phyloP scores from a whole-genome alignment of 2,329 filamentous ascomycete species.

The Monosporascus cannonballus region DNA sequence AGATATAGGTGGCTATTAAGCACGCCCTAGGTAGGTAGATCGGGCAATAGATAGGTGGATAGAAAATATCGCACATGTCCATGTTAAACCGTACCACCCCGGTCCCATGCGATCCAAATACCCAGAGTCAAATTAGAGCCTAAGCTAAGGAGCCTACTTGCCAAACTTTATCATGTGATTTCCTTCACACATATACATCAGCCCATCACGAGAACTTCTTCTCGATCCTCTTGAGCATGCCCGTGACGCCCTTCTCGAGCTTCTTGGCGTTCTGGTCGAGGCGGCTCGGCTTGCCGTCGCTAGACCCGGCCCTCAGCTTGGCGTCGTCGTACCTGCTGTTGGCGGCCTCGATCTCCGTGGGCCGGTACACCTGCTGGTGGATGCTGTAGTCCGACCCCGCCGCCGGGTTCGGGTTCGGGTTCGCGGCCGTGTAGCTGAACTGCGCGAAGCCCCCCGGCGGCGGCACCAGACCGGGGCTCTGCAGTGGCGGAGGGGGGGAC shows the following conservation, averaged over 20 bases:
- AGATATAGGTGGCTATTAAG: too few relatives aligned
- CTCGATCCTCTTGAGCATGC: slow-evolving; percentile 72
- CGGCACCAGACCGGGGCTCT: slow-evolving; percentile 32
- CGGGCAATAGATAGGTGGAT: too few relatives aligned
- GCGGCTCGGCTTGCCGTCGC: slow-evolving; percentile 35
- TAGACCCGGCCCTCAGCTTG: slow-evolving; percentile 34
- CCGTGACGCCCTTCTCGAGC: slow-evolving; percentile 63
- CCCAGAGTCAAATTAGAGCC: not conserved
- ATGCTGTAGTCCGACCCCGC: slow-evolving; percentile 44
- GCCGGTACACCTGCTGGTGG: slow-evolving; percentile 65
- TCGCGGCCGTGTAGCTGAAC: slow-evolving; percentile 35
- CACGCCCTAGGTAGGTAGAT: too few relatives aligned
- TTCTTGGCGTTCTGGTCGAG: slow-evolving; percentile 61
- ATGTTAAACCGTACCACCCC: too few relatives aligned
- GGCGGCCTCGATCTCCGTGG: slow-evolving; percentile 54
- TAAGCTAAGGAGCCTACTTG: not conserved
- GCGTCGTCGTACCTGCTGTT: slow-evolving; percentile 31
- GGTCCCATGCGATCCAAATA: not conserved
- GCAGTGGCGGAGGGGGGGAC: slow-evolving; percentile 25
- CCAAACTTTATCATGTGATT: not conserved
- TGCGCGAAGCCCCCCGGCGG: slow-evolving; percentile 52
- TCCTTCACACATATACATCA: not conserved
- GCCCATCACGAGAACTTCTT: slow-evolving; percentile 59
- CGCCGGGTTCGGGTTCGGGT: slow-evolving; percentile 7
- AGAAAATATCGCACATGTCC: too few relatives aligned